Conservation (phyloP, 495 filamentous ascomycete genomes). For the Aspergillus biplanus region DNA sequence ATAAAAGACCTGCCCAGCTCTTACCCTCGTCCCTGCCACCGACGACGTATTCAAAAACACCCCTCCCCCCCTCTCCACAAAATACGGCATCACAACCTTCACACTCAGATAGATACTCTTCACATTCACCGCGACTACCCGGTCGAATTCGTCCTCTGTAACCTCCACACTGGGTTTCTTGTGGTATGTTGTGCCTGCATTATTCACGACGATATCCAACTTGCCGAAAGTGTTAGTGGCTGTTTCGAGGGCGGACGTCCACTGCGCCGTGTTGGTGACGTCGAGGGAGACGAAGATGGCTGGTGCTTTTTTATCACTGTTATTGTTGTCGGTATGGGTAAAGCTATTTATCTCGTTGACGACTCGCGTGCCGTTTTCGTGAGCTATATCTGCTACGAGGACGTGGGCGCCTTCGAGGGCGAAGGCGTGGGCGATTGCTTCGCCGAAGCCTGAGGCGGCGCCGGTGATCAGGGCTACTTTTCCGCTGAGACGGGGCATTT, state of each 20-base stretch:
- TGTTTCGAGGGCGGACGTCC: constrained; percentile 18
- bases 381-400: constrained; percentile 53
- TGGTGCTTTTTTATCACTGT: background rate
- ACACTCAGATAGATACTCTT: constrained; percentile 58
- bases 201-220: constrained; percentile 36
- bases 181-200: constrained; percentile 26
- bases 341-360: constrained; percentile 5
- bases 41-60: constrained; percentile 62
- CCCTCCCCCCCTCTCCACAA: constrained; percentile 44
- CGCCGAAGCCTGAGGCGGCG: constrained; percentile 53
- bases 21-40: constrained; percentile 57
- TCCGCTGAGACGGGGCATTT: constrained; percentile 1
- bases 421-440: constrained; percentile 50
- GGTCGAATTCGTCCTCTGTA: constrained; percentile 60
- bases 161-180: constrained; percentile 56
- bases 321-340: background rate
- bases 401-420: constrained; percentile 51
- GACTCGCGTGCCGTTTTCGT: constrained; percentile 6
- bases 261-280: constrained; percentile 24
- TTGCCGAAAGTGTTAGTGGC: constrained; percentile 25
- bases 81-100: constrained; percentile 54
- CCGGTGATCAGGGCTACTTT: constrained; percentile 60
- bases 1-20: constrained; percentile 64
- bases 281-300: constrained; percentile 27
- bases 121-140: constrained; percentile 55